These are phyloP conservation scores for Salicornia ramosissima DNA, from an alignment of 148 eudicot species.

Conservation along the genomic window DNA sequence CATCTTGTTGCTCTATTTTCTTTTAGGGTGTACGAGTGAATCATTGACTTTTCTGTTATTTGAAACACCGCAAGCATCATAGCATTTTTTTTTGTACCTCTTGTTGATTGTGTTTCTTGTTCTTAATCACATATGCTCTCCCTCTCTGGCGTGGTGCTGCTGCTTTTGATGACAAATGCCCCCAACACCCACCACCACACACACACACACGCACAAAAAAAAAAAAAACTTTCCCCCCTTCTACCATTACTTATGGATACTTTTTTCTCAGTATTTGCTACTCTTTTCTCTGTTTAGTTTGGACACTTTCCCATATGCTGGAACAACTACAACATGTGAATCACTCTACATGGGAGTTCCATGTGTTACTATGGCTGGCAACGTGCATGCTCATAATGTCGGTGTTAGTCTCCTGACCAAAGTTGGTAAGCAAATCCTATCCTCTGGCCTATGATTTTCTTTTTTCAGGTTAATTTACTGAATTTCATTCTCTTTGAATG, in stretches of 20 bases:
- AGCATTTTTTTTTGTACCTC: not conserved
- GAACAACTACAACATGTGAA: conserved; percentile 97
- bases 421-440: conserved; percentile 59
- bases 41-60: not conserved
- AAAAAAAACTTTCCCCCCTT: too few species aligned
- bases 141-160: not conserved
- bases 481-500: not conserved
- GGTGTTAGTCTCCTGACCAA: conserved; percentile 92
- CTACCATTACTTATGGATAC: not conserved
- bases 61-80: not conserved
- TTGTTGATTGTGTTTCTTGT: not conserved
- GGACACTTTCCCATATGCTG: conserved; percentile 99
- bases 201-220: too few species aligned
- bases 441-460: not conserved
- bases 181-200: too few species aligned
- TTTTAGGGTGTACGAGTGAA: too few species aligned
- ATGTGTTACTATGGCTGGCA: conserved; percentile 89
- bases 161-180: conserved; percentile 2
- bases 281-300: conserved; percentile 46
- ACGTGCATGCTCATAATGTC: conserved; percentile 96
- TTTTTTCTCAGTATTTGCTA: conserved; percentile 1
- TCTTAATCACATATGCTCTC: not conserved
- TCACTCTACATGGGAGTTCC: conserved; percentile 99
- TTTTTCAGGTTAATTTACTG: not conserved
- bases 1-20: not conserved